A percentile compares a stretch with the other conserved stretches of the same genome.
These are phyloP conservation scores for Citrullus mucosospermus DNA, from an alignment of 306 rosid species.

Conservation along the genomic window DNA sequence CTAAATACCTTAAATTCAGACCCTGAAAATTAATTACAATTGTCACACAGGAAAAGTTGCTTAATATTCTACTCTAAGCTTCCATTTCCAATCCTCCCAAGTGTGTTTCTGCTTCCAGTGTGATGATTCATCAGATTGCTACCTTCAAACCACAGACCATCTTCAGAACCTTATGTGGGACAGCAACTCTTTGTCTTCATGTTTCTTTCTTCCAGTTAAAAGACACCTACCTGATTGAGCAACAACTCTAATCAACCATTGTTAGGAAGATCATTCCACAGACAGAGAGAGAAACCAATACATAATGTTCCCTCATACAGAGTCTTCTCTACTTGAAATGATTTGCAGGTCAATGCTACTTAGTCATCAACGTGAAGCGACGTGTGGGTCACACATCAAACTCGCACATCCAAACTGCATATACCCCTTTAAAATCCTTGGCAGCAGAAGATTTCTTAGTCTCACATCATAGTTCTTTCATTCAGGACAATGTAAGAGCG, in stretches of 20 bases:
- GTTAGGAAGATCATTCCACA: background rate
- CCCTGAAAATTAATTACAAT: background rate
- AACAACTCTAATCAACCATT: background rate
- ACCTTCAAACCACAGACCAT: background rate
- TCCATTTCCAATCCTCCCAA: background rate
- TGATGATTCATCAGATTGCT: background rate
- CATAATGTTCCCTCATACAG: background rate
- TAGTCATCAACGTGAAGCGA: background rate
- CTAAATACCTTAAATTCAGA: background rate
- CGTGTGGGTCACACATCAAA: background rate
- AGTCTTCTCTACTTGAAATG: background rate
- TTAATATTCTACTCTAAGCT: background rate
- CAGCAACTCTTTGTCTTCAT: background rate
- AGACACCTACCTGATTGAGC: background rate
- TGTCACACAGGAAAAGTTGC: background rate
- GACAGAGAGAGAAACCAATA: background rate
- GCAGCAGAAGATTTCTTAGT: background rate
- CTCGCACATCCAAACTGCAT: background rate
- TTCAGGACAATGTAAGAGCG: background rate
- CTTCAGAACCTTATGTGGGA: background rate
- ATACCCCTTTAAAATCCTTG: background rate
- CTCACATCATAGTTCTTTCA: background rate
- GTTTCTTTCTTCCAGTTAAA: background rate
- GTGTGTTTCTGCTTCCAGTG: background rate
- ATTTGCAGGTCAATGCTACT: background rate